These are phyloP conservation scores for Penicillium frequentans DNA, from an alignment of 2,329 filamentous ascomycete species.

Conservation along the genomic window DNA sequence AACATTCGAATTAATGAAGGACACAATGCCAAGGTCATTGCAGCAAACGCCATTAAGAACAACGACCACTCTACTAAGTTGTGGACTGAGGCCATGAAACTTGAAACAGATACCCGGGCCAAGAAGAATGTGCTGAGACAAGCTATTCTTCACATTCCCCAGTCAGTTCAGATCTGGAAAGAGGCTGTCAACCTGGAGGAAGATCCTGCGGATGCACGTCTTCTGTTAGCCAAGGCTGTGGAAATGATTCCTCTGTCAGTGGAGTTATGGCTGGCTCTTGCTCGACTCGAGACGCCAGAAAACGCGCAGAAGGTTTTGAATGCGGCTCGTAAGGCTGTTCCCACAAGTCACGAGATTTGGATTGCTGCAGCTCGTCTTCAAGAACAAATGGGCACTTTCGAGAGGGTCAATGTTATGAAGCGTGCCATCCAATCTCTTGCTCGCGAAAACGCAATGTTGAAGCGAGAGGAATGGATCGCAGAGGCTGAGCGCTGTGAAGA, in stretches of 20 bases:
- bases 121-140: constrained; percentile 93
- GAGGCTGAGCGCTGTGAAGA: constrained; percentile 95
- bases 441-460: constrained; percentile 92
- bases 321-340: constrained; percentile 88
- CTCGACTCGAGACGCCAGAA: constrained; percentile 82
- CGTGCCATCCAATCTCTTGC: constrained; percentile 84
- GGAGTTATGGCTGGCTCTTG: constrained; percentile 92
- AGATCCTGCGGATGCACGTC: constrained; percentile 78
- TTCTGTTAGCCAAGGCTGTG: constrained; percentile 90
- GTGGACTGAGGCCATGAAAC: constrained; percentile 93
- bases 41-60: constrained; percentile 86
- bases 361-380: constrained; percentile 89
- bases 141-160: constrained; percentile 87
- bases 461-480: constrained; percentile 93
- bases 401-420: constrained; percentile 89
- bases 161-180: constrained; percentile 97
- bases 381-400: constrained; percentile 79
- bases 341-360: constrained; percentile 94
- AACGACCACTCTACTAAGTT: constrained; percentile 85
- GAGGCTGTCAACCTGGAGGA: constrained; percentile 95
- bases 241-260: constrained; percentile 92
- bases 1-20: constrained; percentile 91
- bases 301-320: constrained; percentile 95
- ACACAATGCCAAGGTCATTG: constrained; percentile 93
- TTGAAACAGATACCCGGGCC: constrained; percentile 77